Evolutionary conservation across 2,329 filamentous ascomycete species (phyloP).

Genomic region (Beauveria sp.): DNA sequence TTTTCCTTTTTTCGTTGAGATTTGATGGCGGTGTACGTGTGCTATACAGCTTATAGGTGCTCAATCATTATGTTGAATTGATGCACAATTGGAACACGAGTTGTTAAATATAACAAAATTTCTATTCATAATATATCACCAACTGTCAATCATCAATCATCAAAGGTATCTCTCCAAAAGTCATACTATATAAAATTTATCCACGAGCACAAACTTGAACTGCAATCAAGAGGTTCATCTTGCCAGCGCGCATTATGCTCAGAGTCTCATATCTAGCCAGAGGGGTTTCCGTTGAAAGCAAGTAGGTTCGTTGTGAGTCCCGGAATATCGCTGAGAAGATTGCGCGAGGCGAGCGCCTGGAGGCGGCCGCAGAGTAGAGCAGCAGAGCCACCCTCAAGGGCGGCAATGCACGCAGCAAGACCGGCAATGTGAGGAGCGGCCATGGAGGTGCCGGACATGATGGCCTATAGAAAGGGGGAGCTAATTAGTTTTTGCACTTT

Average conservation of each 20-base stretch:
- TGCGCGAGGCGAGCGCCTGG: slow-evolving; percentile 31
- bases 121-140: no score
- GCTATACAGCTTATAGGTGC: neutral
- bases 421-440: slow-evolving; percentile 32
- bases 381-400: slow-evolving; percentile 30
- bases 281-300: slow-evolving; percentile 42
- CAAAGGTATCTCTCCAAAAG: no score
- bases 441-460: slow-evolving; percentile 38
- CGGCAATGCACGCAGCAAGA: slow-evolving; percentile 36
- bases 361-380: slow-evolving; percentile 41
- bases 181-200: no score
- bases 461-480: neutral
- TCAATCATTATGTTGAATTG: no score
- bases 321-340: slow-evolving; percentile 32
- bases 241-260: neutral
- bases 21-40: neutral
- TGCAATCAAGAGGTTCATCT: no score
- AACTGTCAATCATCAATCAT: no score
- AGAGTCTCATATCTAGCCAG: neutral
- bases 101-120: no score
- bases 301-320: slow-evolving; percentile 42
- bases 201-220: no score
- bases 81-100: no score
- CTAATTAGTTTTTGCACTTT: no score
- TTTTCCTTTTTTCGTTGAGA: neutral